Evolutionary conservation across 2,329 filamentous ascomycete genomes (phyloP).

Genomic region (Raffaelea albimanens): DNA sequence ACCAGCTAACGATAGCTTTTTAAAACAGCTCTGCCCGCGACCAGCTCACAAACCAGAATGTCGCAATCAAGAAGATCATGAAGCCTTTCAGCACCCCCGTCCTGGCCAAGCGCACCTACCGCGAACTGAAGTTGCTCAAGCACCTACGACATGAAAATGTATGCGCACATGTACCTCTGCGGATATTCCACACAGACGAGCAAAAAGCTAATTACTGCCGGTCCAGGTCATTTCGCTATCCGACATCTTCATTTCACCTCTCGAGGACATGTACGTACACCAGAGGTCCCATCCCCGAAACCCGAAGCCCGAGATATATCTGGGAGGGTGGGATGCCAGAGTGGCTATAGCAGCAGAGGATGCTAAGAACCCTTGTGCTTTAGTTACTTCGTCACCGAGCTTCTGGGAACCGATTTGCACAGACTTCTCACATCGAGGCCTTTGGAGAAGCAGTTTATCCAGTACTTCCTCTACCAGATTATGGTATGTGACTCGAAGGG

Average conservation of each 20-base stretch:
- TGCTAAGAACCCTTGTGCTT: background rate
- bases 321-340: too few species aligned
- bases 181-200: too few species aligned
- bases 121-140: constrained; percentile 94
- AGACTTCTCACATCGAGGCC: constrained; percentile 89
- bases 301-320: background rate
- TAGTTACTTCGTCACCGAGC: constrained; percentile 96
- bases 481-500: constrained; percentile 50
- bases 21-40: constrained; percentile 81
- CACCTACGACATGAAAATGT: constrained; percentile 97
- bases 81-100: constrained; percentile 99
- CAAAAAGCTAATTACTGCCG: too few species aligned
- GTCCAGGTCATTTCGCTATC: constrained; percentile 98
- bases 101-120: constrained; percentile 92
- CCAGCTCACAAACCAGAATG: constrained; percentile 92
- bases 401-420: constrained; percentile 93
- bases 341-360: too few species aligned
- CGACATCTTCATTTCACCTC: constrained; percentile 98
- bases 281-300: too few species aligned
- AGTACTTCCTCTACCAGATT: constrained; percentile 99
- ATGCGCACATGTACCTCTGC: constrained; percentile 14
- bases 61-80: constrained; percentile 99
- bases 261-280: constrained; percentile 86
- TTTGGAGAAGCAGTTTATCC: constrained; percentile 98
- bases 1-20: background rate